These are phyloP conservation scores for Verticillium tricorpus DNA, from an alignment of 2,329 filamentous ascomycete species.

Conservation along the genomic window DNA sequence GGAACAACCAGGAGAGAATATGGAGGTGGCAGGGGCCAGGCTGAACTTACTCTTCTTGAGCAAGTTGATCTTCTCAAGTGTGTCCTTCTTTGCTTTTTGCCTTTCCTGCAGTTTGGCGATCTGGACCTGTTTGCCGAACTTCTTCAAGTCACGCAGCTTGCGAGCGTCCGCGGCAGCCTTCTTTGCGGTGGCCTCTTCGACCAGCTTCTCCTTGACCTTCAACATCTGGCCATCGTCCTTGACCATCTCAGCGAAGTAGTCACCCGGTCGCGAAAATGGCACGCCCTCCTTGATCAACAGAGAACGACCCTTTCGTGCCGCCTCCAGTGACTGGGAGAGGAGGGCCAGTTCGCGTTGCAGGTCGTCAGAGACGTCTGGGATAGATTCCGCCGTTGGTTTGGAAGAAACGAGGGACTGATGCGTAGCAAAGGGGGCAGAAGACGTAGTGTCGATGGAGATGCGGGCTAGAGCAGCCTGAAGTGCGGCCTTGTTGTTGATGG, in stretches of 20 bases:
- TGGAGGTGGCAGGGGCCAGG: conserved; percentile 1
- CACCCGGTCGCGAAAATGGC: conserved; percentile 80
- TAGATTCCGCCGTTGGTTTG: conserved; percentile 58
- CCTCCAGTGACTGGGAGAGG: conserved; percentile 82
- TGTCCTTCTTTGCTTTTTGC: conserved; percentile 86
- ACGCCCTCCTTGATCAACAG: conserved; percentile 76
- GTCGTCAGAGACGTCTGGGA: conserved; percentile 85
- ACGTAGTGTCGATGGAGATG: conserved; percentile 64
- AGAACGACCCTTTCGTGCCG: conserved; percentile 67
- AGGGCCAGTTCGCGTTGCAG: conserved; percentile 88
- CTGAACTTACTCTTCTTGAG: conserved; percentile 86
- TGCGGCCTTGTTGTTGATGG: conserved; percentile 94
- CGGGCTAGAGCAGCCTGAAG: conserved; percentile 76
- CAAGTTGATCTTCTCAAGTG: conserved; percentile 89
- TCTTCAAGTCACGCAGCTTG: conserved; percentile 92
- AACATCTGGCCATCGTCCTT: conserved; percentile 99
- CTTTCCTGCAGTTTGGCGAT: conserved; percentile 93
- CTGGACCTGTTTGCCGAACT: conserved; percentile 98
- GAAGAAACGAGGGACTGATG: conserved; percentile 73
- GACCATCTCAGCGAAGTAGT: conserved; percentile 99
- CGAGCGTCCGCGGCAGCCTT: conserved; percentile 89
- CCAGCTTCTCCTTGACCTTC: conserved; percentile 87
- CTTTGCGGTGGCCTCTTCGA: conserved; percentile 87
- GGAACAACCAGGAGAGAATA: conserved; percentile 13
- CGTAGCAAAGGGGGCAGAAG: conserved; percentile 71